These are phyloP conservation scores for Lunasporangiospora selenospora DNA, from an alignment of 192 early-diverging fungal species.

Conservation along the genomic window DNA sequence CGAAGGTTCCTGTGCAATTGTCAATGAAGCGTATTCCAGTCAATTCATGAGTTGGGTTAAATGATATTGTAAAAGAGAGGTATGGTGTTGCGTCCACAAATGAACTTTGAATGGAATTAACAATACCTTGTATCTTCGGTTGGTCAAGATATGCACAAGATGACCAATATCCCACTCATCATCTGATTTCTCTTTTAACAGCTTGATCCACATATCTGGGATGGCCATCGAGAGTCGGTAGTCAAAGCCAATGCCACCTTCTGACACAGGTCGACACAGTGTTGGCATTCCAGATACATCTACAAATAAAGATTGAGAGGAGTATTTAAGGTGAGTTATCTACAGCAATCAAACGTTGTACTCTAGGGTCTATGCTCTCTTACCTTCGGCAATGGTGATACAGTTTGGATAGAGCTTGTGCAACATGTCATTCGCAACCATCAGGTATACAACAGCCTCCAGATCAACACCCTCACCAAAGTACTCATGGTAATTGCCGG, in stretches of 20 bases:
- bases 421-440: slow-evolving; percentile 70
- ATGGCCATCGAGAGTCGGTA: slow-evolving; percentile 96
- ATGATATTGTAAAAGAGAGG: neutral
- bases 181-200: slow-evolving; percentile 87
- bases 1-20: slow-evolving; percentile 75
- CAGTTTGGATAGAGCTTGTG: slow-evolving; percentile 79
- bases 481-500: slow-evolving; percentile 92
- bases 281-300: slow-evolving; percentile 99
- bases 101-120: neutral
- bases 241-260: slow-evolving; percentile 96
- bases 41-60: neutral
- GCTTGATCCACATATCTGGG: slow-evolving; percentile 99
- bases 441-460: slow-evolving; percentile 87
- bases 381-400: slow-evolving; percentile 92
- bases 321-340: too few relatives aligned
- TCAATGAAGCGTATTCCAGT: neutral
- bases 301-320: slow-evolving; percentile 12
- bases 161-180: slow-evolving; percentile 91
- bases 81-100: neutral
- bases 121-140: slow-evolving; percentile 79
- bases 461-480: slow-evolving; percentile 84
- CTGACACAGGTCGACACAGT: slow-evolving; percentile 78
- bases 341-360: too few relatives aligned
- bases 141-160: slow-evolving; percentile 85
- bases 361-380: neutral